Evolutionary conservation across 371 early-diverging fungal species (phyloP).

Genomic region (Mucor sp.): DNA sequence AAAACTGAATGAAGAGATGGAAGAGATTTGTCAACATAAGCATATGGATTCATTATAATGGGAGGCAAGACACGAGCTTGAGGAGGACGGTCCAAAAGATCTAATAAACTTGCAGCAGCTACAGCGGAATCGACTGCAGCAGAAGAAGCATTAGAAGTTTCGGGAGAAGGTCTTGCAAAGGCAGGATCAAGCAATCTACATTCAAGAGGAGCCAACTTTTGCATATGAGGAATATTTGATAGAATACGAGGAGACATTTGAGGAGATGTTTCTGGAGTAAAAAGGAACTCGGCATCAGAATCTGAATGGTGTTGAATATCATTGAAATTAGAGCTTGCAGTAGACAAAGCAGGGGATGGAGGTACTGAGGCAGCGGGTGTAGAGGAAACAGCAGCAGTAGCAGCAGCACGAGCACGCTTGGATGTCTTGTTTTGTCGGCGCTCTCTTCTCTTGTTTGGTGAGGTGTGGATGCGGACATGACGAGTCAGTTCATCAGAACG

Average conservation of each 20-base stretch:
- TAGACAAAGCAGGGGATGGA: slow-evolving; percentile 51
- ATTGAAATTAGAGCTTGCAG: slow-evolving; percentile 26
- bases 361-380: slow-evolving; percentile 31
- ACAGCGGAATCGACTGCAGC: neutral
- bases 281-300: slow-evolving; percentile 41
- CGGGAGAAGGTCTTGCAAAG: slow-evolving; percentile 15
- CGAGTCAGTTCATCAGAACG: slow-evolving; percentile 71
- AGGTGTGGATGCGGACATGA: slow-evolving; percentile 65
- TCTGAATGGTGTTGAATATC: slow-evolving; percentile 34
- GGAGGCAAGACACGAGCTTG: slow-evolving; percentile 48
- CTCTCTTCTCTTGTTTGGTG: slow-evolving; percentile 35
- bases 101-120: slow-evolving; percentile 27
- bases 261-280: slow-evolving; percentile 50
- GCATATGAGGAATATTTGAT: neutral
- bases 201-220: slow-evolving; percentile 34
- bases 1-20: slow-evolving; percentile 10
- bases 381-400: slow-evolving; percentile 1
- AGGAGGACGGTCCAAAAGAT: slow-evolving; percentile 45
- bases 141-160: neutral
- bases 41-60: slow-evolving; percentile 12
- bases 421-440: slow-evolving; percentile 30
- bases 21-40: neutral
- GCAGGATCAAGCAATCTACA: slow-evolving; percentile 27
- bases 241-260: slow-evolving; percentile 29
- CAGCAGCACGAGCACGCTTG: slow-evolving; percentile 18